A percentile compares a stretch with the other conserved stretches of the same genome.
Evolutionary conservation across 768 basidiomycete genomes (phyloP).

Genomic region (Leucosporidium yakuticum): DNA sequence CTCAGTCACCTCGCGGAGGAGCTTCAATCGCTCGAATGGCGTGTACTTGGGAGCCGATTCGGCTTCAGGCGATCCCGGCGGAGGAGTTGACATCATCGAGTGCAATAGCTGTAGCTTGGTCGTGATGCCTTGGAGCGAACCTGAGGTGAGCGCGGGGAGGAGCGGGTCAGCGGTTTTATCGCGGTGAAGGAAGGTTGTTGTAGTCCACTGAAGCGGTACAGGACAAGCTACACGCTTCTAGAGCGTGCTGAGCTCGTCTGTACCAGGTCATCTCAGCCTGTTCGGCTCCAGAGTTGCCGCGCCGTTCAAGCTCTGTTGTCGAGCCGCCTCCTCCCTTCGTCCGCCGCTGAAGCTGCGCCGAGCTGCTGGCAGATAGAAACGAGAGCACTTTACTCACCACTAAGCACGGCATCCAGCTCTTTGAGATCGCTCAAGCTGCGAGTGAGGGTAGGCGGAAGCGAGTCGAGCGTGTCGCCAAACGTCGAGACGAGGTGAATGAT

Average conservation of each 20-base stretch:
- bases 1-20: conserved; percentile 87
- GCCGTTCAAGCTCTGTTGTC: too few species aligned
- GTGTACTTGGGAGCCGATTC: conserved; percentile 28
- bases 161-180: neutral
- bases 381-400: conserved; percentile 39
- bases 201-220: neutral
- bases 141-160: conserved; percentile 45
- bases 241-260: too few species aligned
- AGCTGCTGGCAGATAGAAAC: neutral
- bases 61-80: conserved; percentile 46
- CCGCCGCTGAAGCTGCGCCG: too few species aligned
- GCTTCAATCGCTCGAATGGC: conserved; percentile 63
- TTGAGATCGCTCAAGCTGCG: conserved; percentile 91
- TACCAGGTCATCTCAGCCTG: too few species aligned
- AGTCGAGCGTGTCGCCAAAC: conserved; percentile 86
- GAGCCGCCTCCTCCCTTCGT: too few species aligned
- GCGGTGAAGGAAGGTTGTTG: neutral
- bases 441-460: conserved; percentile 88
- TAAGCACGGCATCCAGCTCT: conserved; percentile 93
- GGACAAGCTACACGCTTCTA: neutral
- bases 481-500: conserved; percentile 46
- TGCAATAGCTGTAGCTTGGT: conserved; percentile 70
- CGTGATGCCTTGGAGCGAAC: conserved; percentile 73
- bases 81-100: conserved; percentile 52
- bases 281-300: too few species aligned